Conservation (phyloP, 2,329 filamentous ascomycete genomes). For the Hypoxylon sp. region DNA sequence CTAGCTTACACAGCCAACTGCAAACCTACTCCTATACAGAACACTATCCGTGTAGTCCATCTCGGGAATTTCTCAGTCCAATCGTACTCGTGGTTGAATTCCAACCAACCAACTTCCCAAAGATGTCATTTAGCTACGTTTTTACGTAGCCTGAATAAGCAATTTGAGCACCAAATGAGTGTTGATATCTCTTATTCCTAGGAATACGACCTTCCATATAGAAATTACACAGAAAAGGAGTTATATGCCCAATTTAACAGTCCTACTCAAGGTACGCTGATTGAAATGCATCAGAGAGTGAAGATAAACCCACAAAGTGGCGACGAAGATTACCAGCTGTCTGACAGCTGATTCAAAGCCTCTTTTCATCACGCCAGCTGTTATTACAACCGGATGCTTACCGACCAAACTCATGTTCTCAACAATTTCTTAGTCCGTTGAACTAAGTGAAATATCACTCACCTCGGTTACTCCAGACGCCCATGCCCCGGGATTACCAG, state of each 20-base stretch:
- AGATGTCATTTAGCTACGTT: too few relatives aligned
- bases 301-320: background rate
- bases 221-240: background rate
- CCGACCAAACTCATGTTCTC: constrained; percentile 6
- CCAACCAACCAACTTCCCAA: too few relatives aligned
- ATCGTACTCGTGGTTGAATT: too few relatives aligned
- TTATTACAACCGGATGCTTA: background rate
- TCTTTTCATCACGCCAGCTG: background rate
- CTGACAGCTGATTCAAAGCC: background rate
- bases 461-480: constrained; percentile 1
- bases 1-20: too few relatives aligned
- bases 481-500: background rate
- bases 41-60: too few relatives aligned
- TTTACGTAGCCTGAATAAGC: too few relatives aligned
- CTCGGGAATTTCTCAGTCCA: too few relatives aligned
- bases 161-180: too few relatives aligned
- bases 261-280: background rate
- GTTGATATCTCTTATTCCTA: background rate
- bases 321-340: background rate
- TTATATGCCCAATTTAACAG: background rate
- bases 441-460: constrained; percentile 12
- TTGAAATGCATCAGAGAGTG: background rate
- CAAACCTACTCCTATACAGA: too few relatives aligned
- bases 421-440: constrained; percentile 28
- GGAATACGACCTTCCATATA: background rate